Evolutionary conservation across 2,329 filamentous ascomycete species (phyloP), one percentile per base, ranked within the genome.

Genomic region (Ilyonectria destructans): DNA sequence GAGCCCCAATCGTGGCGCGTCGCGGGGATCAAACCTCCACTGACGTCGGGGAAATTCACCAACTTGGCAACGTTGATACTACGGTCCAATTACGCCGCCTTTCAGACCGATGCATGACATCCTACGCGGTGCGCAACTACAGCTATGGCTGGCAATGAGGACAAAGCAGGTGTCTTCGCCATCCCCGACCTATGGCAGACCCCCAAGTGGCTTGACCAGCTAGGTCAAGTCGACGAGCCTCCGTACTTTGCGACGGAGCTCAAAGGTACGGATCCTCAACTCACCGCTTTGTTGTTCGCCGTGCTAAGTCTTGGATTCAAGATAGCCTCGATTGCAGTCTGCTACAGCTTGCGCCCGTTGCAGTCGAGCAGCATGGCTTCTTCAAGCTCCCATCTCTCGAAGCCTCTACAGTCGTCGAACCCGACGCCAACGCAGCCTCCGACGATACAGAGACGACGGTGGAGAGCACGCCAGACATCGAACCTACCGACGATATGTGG

Each of bases 111-210:
- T 76, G 70, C 65, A 63, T 51, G 56, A 29, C 40, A 37, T 48
- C 59, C n/a, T 21, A n/a, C 26, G 29, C 62, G 17, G 63, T 43
- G 21, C 12, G n/a, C n/a, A 17, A 62, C 35, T 60, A 35, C 10
- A 29, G 77, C 65, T 67, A 82, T 81, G 79, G 71, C 70, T 68
- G 66, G 82, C 68, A 78, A 85, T 60, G 79, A 84, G 67, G 82
- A 85, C 46, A 76, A 80, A 61, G 83, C 87, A 55, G 81, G 91
- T 75, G 85, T 91, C 35, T 93, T 93, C 76, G 86, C 87, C 45
- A 89, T 90, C 52, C 89, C 89, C 45, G 85, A 91, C 75, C 86
- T 92, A 68, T 89, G 87, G 86, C 83, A 82, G 62, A 81, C 85
- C 29, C 89, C 90, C 2, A 84, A 81, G 71, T 86, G 86, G 79